Conservation (phyloP, 78 protist species). For the Pigoraptor vietnamica region DNA sequence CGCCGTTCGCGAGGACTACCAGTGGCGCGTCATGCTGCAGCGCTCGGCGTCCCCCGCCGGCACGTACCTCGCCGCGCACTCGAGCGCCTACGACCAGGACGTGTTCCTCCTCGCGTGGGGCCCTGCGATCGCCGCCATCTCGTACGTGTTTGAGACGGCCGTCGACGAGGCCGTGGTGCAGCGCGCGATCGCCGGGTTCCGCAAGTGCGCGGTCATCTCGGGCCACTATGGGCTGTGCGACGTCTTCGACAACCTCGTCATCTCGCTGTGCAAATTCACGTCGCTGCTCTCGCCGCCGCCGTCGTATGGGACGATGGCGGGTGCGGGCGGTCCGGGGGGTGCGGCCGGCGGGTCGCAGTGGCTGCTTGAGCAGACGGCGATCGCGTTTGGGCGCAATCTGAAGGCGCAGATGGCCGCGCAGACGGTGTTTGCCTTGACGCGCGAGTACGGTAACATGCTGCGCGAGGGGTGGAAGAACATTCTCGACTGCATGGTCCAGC, state of each 20-base stretch:
- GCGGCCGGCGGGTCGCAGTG: not conserved
- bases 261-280: slow-evolving; percentile 40
- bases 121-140: slow-evolving; percentile 28
- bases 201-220: slow-evolving; percentile 23
- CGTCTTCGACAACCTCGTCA: slow-evolving; percentile 42
- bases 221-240: slow-evolving; percentile 21
- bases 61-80: not conserved
- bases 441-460: slow-evolving; percentile 39
- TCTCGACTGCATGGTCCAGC: slow-evolving; percentile 9
- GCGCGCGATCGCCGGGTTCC: slow-evolving; percentile 18
- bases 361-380: not conserved
- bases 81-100: slow-evolving; percentile 21
- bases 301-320: not conserved
- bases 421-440: slow-evolving; percentile 28
- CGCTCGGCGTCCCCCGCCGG: not conserved
- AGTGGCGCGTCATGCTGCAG: slow-evolving; percentile 5
- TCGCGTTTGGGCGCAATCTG: slow-evolving; percentile 22
- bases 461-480: slow-evolving; percentile 52
- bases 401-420: slow-evolving; percentile 25
- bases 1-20: not conserved
- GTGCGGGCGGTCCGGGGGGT: not conserved
- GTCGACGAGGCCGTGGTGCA: not conserved
- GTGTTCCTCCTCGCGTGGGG: slow-evolving; percentile 31
- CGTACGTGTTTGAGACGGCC: slow-evolving; percentile 27
- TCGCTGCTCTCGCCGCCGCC: not conserved